Evolutionary conservation across 2,329 filamentous ascomycete genomes (phyloP), one percentile per base, ranked within the genome.

Genomic region (Colletotrichum shisoi): DNA sequence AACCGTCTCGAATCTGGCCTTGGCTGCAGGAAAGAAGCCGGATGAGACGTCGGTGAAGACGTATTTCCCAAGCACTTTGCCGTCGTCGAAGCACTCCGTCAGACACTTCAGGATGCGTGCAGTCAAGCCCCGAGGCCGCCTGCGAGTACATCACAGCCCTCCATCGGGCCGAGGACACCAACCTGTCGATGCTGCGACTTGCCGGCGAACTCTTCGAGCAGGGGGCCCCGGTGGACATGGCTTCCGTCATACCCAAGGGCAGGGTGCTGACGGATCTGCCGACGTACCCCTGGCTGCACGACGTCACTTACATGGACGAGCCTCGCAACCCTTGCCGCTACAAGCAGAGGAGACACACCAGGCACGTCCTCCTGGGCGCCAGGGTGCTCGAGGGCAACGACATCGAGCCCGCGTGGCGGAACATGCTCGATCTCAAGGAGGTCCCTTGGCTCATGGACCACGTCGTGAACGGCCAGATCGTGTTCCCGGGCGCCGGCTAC

Each of bases 141-240:
- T 67, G 52, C 49, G 75, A 77, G 2, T 84, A 84, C 64, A 74
- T 76, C 11, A 77, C 81, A 0, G 76, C 78, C 0, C 81, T 91
- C 1, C 72, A 71, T 84, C 2, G 82, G 85, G 31, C 82, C 83
- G 81, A 84, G 57, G 77, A 84, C 53, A 81, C 81, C 1, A 81
- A 82, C 1, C 77, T 80, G 17, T 77, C 79, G 0, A 78, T 80
- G 1, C 72, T 82, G 21, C 80, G 83, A 31, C 74, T 82, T 0
- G 82, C 81, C 0, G 80, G 76, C 0, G 76, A 74, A 0, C 73
- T 86, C 2, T 84, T 83, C 68, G 73, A 75, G 15, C 81, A 79
- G 54, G 84, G 83, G 1, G 73, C 76, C 2, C 51, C 72, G 3
- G 70, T 85, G 11, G 74, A 84, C 53, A 79, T 86, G 27, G 46